Evolutionary conservation across 164 flowering plant genomes (phyloP).

Genomic region (Hamamelis virginiana): DNA sequence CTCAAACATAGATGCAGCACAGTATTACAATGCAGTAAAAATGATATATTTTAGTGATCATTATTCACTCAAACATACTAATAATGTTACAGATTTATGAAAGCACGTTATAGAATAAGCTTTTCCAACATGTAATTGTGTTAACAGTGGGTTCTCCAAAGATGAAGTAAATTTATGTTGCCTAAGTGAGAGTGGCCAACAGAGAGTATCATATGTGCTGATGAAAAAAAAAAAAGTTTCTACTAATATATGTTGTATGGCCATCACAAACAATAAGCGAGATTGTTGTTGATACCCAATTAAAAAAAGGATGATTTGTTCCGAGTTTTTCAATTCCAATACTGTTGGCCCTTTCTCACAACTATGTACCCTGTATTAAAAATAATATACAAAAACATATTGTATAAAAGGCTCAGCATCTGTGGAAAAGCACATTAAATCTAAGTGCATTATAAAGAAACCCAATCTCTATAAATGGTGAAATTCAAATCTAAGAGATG

Average conservation of each 20-base stretch:
- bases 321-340: too few relatives aligned
- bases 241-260: not conserved
- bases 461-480: not conserved
- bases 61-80: not conserved
- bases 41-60: not conserved
- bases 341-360: too few relatives aligned
- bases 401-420: too few relatives aligned
- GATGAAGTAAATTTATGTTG: not conserved
- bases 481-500: not conserved
- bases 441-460: not conserved
- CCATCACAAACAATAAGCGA: not conserved
- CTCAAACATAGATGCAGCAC: too few relatives aligned
- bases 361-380: too few relatives aligned
- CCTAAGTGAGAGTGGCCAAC: not conserved
- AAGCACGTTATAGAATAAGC: not conserved
- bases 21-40: not conserved
- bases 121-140: not conserved
- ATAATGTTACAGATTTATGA: not conserved
- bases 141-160: not conserved
- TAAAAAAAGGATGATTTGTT: too few relatives aligned
- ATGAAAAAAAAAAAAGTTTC: too few relatives aligned
- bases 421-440: not conserved
- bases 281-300: slow-evolving; percentile 12
- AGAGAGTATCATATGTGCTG: not conserved
- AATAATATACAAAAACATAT: too few relatives aligned